Base-by-base conservation (phyloP, 2,329 filamentous ascomycete genomes). In the Fusarium nanum region DNA sequence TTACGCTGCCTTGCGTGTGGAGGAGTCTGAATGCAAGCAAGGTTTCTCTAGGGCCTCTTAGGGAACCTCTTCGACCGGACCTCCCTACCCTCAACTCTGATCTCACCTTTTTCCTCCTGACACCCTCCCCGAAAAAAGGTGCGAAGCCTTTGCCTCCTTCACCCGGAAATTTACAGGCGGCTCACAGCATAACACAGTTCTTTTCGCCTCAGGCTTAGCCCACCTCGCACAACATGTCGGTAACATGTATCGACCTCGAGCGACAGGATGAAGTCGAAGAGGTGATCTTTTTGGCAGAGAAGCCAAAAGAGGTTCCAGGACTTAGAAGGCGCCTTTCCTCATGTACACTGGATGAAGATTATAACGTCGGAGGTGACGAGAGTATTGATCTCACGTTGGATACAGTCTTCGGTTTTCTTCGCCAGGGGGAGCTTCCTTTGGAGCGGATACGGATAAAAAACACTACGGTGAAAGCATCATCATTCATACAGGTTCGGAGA, bases 341-440 rank as follows among this genome's bases (percentile, higher is more conserved):
- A 2, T 62, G 66, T 14, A 80, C 78, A 5, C 37, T 79, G 9
- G 58, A 53, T n/a, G 47, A 47, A 4, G 54, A 63, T 8, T 56
- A 60, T 7, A 42, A 55, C 8, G 47, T 34, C 9, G 18, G 32
- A n/a, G 48, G 18, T 10, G 67, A 73, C 4, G 74, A 79, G 18
- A 60, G 80, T 2, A 79, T 82, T 25, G 79, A 82, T 37, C 75
- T 82, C 6, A 81, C 78, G 1, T 64, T 64, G 2, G 75, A 79
- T 14, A 41, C 60, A 6, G 48, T 49, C 5, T 48, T 67, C 9
- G 20, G 20, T 6, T 52, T 73, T 8, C 63, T 77, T n/a, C 59
- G 50, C 2, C 56, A 68, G 18, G 70, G 66, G 5, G 78, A 80
- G 34, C 56, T 71, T 5, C 23, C 68, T 2, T 34, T 80, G 6